Conservation (phyloP, 148 eudicot genomes). For the Rhododendron williamsianum region DNA sequence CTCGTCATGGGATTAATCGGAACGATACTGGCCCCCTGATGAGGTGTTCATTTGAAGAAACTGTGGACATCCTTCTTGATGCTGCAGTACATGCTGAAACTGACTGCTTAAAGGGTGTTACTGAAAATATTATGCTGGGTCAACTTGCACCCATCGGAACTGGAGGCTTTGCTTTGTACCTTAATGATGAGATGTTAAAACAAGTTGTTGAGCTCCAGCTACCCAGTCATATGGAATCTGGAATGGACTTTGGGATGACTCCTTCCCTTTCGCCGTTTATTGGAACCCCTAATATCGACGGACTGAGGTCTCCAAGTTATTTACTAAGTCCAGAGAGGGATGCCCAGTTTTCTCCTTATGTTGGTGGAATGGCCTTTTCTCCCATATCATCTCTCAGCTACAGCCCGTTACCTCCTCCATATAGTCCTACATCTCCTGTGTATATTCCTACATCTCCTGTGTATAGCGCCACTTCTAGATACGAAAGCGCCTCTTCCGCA, state of each 20-base stretch:
- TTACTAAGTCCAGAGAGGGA: conserved; percentile 70
- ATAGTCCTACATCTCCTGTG: conserved; percentile 37
- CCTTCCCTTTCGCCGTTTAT: conserved; percentile 75
- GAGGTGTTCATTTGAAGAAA: conserved; percentile 99
- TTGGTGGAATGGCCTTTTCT: conserved; percentile 49
- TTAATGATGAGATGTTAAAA: conserved; percentile 83
- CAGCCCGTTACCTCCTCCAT: conserved; percentile 41
- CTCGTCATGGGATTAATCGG: conserved; percentile 94
- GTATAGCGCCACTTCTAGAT: conserved; percentile 10
- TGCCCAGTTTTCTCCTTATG: conserved; percentile 55
- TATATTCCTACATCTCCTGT: conserved; percentile 29
- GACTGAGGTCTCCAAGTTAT: conserved; percentile 82
- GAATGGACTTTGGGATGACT: conserved; percentile 79
- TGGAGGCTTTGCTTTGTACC: conserved; percentile 69
- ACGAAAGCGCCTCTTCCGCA: conserved; percentile 48
- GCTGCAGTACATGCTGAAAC: conserved; percentile 95
- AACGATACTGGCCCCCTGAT: conserved; percentile 94
- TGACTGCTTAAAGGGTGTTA: conserved; percentile 79
- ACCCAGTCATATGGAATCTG: conserved; percentile 81
- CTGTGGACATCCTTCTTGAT: conserved; percentile 96
- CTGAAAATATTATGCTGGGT: conserved; percentile 94
- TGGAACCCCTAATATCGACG: conserved; percentile 78
- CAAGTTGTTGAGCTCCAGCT: conserved; percentile 89
- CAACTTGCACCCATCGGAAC: conserved; percentile 98
- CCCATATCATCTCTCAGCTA: conserved; percentile 48